phyloP scores from a whole-genome alignment of 495 filamentous ascomycete species.

The Xylaria castorea region DNA sequence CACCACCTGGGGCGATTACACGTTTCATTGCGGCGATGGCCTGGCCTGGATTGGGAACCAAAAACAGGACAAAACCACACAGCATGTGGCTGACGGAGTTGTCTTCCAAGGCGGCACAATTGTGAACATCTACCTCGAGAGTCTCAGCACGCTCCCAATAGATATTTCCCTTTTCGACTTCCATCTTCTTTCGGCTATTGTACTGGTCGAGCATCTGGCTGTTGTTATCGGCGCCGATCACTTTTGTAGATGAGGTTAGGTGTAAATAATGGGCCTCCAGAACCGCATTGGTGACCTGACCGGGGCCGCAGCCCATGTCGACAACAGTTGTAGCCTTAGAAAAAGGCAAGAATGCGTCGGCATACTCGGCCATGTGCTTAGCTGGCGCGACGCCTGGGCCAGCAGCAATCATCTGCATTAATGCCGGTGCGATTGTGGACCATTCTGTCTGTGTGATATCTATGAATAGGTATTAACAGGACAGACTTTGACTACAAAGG shows the following conservation, averaged over 20 bases:
- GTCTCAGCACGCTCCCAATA: too few relatives aligned
- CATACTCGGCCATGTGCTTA: slow-evolving; percentile 6
- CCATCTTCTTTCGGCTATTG: neutral
- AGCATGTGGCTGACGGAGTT: too few relatives aligned
- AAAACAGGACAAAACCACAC: too few relatives aligned
- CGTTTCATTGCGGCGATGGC: too few relatives aligned
- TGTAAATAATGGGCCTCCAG: neutral
- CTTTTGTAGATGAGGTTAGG: neutral
- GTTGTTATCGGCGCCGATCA: slow-evolving; percentile 4
- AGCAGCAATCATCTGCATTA: slow-evolving; percentile 1
- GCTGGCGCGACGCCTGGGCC: slow-evolving; percentile 9
- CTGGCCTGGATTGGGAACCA: too few relatives aligned
- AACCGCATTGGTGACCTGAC: slow-evolving; percentile 4
- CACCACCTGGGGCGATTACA: too few relatives aligned
- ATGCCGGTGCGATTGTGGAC: neutral
- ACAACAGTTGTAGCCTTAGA: neutral
- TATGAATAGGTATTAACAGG: too few relatives aligned
- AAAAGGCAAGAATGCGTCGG: neutral
- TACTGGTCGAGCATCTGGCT: slow-evolving; percentile 5
- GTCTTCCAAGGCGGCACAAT: too few relatives aligned
- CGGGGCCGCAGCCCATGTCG: slow-evolving; percentile 4
- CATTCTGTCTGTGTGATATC: neutral
- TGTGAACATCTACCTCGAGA: too few relatives aligned
- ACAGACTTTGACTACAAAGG: too few relatives aligned
- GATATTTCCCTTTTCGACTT: neutral